Evolutionary conservation across 371 early-diverging fungal genomes (phyloP), one percentile per base, ranked within the genome.

Genomic region (Syncephalis fuscata): DNA sequence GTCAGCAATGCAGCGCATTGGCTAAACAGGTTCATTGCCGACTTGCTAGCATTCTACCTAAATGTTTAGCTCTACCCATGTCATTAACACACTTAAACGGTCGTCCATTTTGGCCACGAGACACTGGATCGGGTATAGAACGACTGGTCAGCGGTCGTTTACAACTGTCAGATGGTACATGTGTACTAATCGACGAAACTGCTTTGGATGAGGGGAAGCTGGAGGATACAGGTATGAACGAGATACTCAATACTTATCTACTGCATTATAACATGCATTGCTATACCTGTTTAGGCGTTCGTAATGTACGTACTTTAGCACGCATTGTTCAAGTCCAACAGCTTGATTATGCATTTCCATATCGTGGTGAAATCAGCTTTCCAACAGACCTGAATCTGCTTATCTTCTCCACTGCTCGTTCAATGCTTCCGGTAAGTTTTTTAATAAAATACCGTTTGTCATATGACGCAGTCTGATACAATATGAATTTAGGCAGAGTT

Each of bases 131-230:
- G 11, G 32, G 32, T 63, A 62, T 48, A 44, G 68, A 71, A 44
- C 63, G 62, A 16, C 48, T 78, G 22, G 53, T 60, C n/a, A 64
- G 75, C 1, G 79, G 79, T 39, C 46, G 72, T 2, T 58, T 78
- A 0, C 79, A 78, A 48, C 59, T 78, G 2, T 56, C 67, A 0
- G 60, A 68, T 39, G 75, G 74, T 7, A 76, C 79, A 0, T 47
- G 53, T 1, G 48, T 78, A n/a, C 46, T 76, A 0, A 54, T 76
- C 22, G 79, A 78, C 52, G 79, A 78, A 50, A 74, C 76, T 1
- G 65, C 54, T 0, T 48, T 78, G 49, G 59, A 73, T n/a, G 79
- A 78, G 53, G 79, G 79, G 15, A 68, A 63, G 23, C 52, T 78
- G 27, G 56, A 61, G 4, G 75, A 74, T 38, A 55, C 59, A 41